Conservation (phyloP, 2,329 filamentous ascomycete genomes). For the Apiospora phragmitis region DNA sequence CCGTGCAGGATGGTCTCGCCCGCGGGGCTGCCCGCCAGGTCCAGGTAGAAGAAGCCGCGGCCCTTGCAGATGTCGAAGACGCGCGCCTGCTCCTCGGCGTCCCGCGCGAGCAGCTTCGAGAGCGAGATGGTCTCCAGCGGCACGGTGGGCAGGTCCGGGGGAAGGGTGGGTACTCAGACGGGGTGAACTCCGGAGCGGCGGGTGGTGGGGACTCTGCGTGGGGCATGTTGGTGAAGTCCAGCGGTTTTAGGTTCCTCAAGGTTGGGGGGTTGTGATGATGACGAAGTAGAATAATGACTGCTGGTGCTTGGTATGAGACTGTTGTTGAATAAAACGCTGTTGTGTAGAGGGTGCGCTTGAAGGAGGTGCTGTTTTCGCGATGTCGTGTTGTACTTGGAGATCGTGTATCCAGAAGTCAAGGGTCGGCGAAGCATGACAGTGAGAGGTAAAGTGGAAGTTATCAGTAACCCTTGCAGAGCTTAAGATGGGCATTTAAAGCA, state of each 20-base stretch:
- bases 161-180: constrained; percentile 27
- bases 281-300: neutral
- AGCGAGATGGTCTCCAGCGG: constrained; percentile 31
- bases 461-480: neutral
- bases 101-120: constrained; percentile 23
- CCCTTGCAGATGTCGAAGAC: constrained; percentile 28
- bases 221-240: neutral
- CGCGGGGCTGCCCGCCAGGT: constrained; percentile 21
- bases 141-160: constrained; percentile 27
- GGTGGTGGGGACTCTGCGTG: neutral
- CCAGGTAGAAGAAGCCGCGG: constrained; percentile 35
- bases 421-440: neutral
- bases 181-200: constrained; percentile 16
- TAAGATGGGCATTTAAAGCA: neutral
- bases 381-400: neutral
- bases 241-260: neutral
- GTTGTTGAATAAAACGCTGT: neutral
- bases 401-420: neutral
- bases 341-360: neutral
- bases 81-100: constrained; percentile 23
- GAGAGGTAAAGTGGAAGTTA: neutral
- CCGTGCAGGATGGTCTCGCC: constrained; percentile 23
- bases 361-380: neutral
- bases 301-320: neutral
- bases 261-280: neutral